These are phyloP conservation scores for Fusarium proliferatum DNA, from an alignment of 2,329 filamentous ascomycete species.

Conservation along the genomic window DNA sequence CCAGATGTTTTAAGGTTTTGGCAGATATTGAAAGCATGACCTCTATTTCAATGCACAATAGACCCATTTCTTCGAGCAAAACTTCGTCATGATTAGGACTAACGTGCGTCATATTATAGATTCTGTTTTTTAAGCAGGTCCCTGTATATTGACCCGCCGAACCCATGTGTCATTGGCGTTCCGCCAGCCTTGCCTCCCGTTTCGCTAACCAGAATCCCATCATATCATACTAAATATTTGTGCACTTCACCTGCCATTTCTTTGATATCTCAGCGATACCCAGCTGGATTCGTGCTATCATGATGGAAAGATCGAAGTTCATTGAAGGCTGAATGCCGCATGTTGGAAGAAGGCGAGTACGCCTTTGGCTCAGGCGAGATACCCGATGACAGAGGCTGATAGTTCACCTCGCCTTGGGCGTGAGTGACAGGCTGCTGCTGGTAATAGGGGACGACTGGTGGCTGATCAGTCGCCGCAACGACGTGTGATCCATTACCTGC, in stretches of 20 bases:
- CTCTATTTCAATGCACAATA: no score
- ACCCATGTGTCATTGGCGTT: not conserved
- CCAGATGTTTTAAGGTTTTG: no score
- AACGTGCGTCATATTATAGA: rapidly evolving
- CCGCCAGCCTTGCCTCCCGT: no score
- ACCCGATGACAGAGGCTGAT: not conserved
- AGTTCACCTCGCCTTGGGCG: not conserved
- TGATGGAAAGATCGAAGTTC: not conserved
- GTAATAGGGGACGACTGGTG: not conserved
- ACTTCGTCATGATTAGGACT: rapidly evolving
- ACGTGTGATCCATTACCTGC: not conserved
- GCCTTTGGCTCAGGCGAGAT: not conserved
- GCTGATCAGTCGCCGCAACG: not conserved
- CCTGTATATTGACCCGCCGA: not conserved
- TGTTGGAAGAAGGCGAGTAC: not conserved
- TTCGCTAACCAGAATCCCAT: no score
- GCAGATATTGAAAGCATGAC: not conserved
- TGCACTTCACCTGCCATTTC: rapidly evolving
- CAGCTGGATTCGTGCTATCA: not conserved
- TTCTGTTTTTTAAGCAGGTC: no score
- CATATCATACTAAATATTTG: not conserved
- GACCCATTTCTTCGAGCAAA: not conserved
- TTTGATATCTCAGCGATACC: not conserved
- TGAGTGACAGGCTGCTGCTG: not conserved
- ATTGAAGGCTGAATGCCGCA: not conserved